Evolutionary conservation across 345 rosid species (phyloP).

Genomic region (Citrus australasica): DNA sequence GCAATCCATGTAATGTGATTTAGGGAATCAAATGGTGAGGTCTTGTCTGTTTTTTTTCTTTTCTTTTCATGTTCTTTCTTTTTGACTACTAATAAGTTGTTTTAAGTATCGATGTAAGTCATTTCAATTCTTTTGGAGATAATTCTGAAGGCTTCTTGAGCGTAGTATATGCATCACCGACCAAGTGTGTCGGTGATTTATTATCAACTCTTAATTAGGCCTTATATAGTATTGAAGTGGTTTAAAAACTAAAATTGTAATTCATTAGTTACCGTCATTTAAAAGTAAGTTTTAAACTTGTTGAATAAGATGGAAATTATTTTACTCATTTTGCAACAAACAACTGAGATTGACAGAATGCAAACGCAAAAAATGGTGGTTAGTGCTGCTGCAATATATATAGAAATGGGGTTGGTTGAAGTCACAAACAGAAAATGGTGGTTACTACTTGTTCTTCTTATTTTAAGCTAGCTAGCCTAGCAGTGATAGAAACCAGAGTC

Average conservation of each 20-base stretch:
- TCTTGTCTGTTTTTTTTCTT: background rate
- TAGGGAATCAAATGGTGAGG: conserved; percentile 10
- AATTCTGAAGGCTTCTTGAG: no score
- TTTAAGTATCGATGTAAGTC: background rate
- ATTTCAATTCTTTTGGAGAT: background rate
- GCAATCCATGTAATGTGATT: background rate
- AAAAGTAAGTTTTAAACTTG: background rate
- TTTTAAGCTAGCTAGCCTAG: background rate
- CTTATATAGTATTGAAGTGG: no score
- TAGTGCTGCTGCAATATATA: background rate
- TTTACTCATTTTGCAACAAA: background rate
- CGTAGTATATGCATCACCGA: no score
- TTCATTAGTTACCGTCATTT: no score
- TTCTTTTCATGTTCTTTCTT: background rate
- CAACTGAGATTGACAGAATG: background rate
- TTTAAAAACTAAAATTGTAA: no score
- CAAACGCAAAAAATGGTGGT: background rate
- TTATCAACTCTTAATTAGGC: no score
- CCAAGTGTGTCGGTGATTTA: no score
- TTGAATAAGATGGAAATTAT: background rate
- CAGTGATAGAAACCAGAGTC: background rate
- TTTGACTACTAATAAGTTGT: background rate
- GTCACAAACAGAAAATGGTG: background rate
- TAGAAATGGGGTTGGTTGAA: conserved; percentile 12
- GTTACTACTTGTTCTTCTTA: background rate